Conservation (phyloP, 2,329 filamentous ascomycete genomes). For the Akanthomyces dipterigenus region DNA sequence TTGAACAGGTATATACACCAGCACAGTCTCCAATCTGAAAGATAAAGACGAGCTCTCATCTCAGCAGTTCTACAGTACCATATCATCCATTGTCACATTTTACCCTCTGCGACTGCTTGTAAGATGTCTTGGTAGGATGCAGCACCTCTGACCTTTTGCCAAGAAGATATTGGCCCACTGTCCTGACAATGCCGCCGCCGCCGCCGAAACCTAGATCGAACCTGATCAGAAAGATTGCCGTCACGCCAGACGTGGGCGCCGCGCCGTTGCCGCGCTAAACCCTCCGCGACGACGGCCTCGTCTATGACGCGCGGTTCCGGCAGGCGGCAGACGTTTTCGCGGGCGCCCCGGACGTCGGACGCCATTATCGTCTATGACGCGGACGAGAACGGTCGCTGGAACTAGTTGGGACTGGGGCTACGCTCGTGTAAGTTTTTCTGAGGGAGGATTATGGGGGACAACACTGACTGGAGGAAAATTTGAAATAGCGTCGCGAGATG, state of each 20-base stretch:
- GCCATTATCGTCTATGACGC: background rate
- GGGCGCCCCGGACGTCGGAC: background rate
- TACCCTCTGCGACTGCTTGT: background rate
- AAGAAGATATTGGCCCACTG: too few relatives aligned
- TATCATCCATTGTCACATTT: background rate
- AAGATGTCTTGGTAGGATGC: background rate
- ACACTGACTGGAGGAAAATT: background rate
- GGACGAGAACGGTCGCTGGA: background rate
- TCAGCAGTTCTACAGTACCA: background rate
- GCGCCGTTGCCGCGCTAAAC: background rate
- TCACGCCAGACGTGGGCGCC: background rate
- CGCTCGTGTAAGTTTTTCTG: background rate
- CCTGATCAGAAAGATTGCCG: background rate
- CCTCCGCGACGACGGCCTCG: background rate
- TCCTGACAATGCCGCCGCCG: background rate
- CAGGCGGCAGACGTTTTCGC: background rate
- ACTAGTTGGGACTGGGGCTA: background rate
- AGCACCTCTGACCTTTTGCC: background rate
- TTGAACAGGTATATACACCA: background rate
- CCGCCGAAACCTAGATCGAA: background rate
- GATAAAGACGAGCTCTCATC: background rate
- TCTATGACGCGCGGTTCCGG: background rate
- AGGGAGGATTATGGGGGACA: background rate
- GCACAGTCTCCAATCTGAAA: background rate
- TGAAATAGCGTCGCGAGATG: background rate